Evolutionary conservation across 2,329 filamentous ascomycete genomes (phyloP), one percentile per base, ranked within the genome.

Genomic region (Macroventuria anomochaeta): DNA sequence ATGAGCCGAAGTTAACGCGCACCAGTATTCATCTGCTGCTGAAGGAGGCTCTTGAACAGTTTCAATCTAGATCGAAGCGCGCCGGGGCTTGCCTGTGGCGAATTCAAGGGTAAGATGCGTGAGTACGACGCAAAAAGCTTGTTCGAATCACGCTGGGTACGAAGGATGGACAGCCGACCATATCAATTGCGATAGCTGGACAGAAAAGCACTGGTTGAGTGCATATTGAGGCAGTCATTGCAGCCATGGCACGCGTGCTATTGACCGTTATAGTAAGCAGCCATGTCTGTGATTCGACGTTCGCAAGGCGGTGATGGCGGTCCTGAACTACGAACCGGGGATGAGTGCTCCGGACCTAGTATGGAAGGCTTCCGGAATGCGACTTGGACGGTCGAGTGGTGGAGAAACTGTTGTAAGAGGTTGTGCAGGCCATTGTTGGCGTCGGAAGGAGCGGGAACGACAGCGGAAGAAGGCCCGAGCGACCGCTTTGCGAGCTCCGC

Each of bases 381-480:
- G 58, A 34, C 57, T 59, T 65, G 62, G 54, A 54, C 60, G 57
- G 58, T 57, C 58, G 44, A 61, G 64, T 72, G 69, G 71, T 68
- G 70, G 70, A 70, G 67, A 71, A 74, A 70, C 60, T 71, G 68
- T 65, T 31, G 59, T 56, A 51, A 62, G 53, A 62, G 59, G 61
- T 59, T 55, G 52, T 53, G 57, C 62, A 59, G 61, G 61, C 54
- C 57, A n/a, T 57, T 43, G 51, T 62, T 64, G 65, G 64, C 56
- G 63, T 65, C 68, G 62, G 69, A 62, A 52, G 59, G 60, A 59
- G 50, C 66, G 68, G 68, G 62, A 65, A 58, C 50, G 39, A 52
- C 42, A 63, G 66, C 66, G 68, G 57, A 57, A 56, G 38, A 59
- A 69, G 70, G 64, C 67, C 70, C 70, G 41, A 63, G 67, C 61